A percentile compares a stretch with the other conserved stretches of the same genome.
Evolutionary conservation across 495 filamentous ascomycete species (phyloP).

Genomic region (Paragyromitra xinjiangensis): DNA sequence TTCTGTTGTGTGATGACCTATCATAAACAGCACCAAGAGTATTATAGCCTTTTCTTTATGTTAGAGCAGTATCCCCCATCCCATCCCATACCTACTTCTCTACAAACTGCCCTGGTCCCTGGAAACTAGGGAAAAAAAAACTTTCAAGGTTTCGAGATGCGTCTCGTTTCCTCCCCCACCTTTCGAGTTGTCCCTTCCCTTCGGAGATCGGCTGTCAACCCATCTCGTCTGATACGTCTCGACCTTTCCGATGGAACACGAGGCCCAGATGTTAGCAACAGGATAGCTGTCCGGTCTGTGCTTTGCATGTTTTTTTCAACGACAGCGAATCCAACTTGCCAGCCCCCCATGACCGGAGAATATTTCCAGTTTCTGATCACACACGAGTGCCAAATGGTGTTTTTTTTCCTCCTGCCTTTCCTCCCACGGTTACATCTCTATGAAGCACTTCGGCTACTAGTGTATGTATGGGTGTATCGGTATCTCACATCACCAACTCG

Average conservation of each 20-base stretch:
- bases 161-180: constrained; percentile 36
- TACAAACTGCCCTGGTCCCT: constrained; percentile 44
- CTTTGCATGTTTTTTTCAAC: constrained; percentile 31
- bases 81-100: background rate
- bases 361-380: constrained; percentile 36
- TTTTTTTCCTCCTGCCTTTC: constrained; percentile 3
- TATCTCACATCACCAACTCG: constrained; percentile 37
- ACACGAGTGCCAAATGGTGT: background rate
- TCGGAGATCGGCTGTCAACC: constrained; percentile 42
- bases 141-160: constrained; percentile 33
- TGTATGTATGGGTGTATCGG: constrained; percentile 31
- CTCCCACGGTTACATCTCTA: constrained; percentile 10
- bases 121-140: constrained; percentile 32
- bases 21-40: constrained; percentile 42
- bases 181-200: constrained; percentile 32
- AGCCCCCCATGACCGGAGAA: constrained; percentile 11
- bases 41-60: background rate
- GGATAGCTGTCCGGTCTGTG: constrained; percentile 33
- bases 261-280: background rate
- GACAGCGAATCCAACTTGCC: background rate
- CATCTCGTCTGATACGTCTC: constrained; percentile 31
- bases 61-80: constrained; percentile 5
- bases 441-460: constrained; percentile 44
- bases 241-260: constrained; percentile 23
- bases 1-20: constrained; percentile 40